Base-by-base conservation (phyloP, 2,329 filamentous ascomycete species). In the Nectriaceae sp. region DNA sequence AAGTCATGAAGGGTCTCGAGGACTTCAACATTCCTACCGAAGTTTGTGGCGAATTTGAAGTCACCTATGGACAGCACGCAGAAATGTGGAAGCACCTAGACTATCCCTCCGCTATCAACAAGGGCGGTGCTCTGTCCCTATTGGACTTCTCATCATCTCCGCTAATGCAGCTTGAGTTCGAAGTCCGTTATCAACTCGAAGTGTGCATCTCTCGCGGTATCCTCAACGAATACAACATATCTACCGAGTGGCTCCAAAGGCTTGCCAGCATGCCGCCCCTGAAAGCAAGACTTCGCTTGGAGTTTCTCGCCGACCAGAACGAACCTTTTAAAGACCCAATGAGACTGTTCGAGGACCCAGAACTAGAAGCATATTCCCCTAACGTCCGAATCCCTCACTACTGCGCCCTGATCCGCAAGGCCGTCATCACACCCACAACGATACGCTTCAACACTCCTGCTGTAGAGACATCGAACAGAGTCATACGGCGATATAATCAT, bases 121-220 rank as follows among this genome's bases (percentile, higher is more conserved):
- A 50, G 4, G 52, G 51, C 13, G 63, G 65, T 21, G 62, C 67
- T 3, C 52, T 63, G 3, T 59, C 65, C 21, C 59, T 67, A 4
- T 53, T 71, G 4, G 55, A 56, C 11, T 50, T 56, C 11, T 52
- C 51, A 11, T 45, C 47, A 1, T 37, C 49, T 5, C 42, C 46
- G 4, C 42, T 52, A n/a, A 44, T 66, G 11, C 60, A 66, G 22
- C 74, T 93, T 4, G 72, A 82, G 0, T 97, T 91, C 52, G 72
- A 83, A 1, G 82, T 96, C 2, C 82, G 90, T 15, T 99, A 97
- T 63, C 91, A 96, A 65, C 79, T 99, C 0, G 93, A 99, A 66
- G 92, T 90, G 0, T 97, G 93, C 64, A 78, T 97, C n/a, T 96
- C 92, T 0, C 82, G 87, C 21, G 84, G 85, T 1, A 76, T 84